phyloP scores from a whole-genome alignment of 2,329 filamentous ascomycete species.

The Cercospora sesami region DNA sequence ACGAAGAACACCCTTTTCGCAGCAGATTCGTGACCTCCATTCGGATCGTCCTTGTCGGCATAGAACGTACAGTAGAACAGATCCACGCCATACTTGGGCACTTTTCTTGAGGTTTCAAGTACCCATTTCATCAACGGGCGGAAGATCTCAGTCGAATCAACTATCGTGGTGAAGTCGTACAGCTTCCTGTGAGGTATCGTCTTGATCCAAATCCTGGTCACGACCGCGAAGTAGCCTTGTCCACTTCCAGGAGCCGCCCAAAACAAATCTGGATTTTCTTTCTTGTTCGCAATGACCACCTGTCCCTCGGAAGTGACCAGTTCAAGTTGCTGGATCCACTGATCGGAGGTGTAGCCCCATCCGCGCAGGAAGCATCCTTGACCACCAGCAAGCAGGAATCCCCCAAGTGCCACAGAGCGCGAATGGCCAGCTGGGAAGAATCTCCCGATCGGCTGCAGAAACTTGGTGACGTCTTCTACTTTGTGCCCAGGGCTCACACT shows the following conservation, averaged over 20 bases:
- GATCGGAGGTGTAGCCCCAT: not conserved
- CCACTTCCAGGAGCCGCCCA: not conserved
- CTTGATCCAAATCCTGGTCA: not conserved
- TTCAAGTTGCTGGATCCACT: not conserved
- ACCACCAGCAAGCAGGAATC: not conserved
- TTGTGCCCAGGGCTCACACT: not conserved
- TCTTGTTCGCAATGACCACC: not conserved
- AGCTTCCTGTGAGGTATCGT: not conserved
- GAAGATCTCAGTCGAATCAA: not conserved
- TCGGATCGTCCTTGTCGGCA: not conserved
- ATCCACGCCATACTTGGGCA: not conserved
- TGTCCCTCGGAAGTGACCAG: not conserved
- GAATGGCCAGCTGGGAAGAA: not conserved
- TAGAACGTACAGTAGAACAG: not conserved
- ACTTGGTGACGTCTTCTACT: not conserved
- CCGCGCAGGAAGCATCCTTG: not conserved
- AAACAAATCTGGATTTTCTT: not conserved
- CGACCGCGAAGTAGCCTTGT: not conserved
- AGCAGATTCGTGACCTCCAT: not conserved
- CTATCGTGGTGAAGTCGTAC: not conserved
- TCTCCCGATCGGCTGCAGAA: not conserved
- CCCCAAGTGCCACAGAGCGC: not conserved
- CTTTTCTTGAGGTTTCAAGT: not conserved
- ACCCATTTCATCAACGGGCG: not conserved
- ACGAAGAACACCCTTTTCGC: not conserved